Evolutionary conservation across 345 rosid species (phyloP).

Genomic region (Tarenaya hassleriana): DNA sequence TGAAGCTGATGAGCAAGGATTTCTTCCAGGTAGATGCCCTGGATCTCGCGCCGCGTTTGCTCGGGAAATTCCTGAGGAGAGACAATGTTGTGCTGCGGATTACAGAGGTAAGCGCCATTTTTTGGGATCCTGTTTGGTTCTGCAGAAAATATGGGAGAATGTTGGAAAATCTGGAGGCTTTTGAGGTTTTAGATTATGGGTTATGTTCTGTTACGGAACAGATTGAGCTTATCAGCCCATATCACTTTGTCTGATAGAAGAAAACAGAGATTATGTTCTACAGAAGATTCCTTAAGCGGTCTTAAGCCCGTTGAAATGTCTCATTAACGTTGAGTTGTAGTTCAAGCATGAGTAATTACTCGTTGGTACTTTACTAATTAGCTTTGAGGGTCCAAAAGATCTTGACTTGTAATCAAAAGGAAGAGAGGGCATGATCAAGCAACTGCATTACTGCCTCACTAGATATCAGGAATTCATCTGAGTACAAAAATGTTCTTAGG

Average conservation of each 20-base stretch:
- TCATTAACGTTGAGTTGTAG: background rate
- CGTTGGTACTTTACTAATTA: too few relatives aligned
- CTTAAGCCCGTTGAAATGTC: background rate
- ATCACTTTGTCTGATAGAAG: background rate
- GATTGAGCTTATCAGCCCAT: background rate
- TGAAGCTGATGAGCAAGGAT: slow-evolving; percentile 44
- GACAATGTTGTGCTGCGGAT: slow-evolving; percentile 76
- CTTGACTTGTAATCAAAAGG: too few relatives aligned
- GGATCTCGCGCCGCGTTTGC: slow-evolving; percentile 86
- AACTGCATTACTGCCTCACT: too few relatives aligned
- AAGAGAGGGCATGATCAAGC: too few relatives aligned
- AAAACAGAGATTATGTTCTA: background rate
- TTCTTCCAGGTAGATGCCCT: slow-evolving; percentile 83
- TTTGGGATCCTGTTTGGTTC: slow-evolving; percentile 5
- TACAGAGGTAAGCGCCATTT: slow-evolving; percentile 58
- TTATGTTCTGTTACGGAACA: background rate
- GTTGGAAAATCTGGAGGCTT: background rate
- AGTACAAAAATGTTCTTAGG: too few relatives aligned
- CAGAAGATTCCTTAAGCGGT: background rate
- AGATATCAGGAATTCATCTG: too few relatives aligned
- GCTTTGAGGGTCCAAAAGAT: too few relatives aligned
- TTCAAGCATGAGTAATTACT: too few relatives aligned
- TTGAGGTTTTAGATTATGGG: slow-evolving; percentile 8
- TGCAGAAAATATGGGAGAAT: background rate
- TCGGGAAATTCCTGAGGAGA: slow-evolving; percentile 74